Evolutionary conservation across 2,329 filamentous ascomycete species (phyloP).

Genomic region (Mollisiaceae sp.): DNA sequence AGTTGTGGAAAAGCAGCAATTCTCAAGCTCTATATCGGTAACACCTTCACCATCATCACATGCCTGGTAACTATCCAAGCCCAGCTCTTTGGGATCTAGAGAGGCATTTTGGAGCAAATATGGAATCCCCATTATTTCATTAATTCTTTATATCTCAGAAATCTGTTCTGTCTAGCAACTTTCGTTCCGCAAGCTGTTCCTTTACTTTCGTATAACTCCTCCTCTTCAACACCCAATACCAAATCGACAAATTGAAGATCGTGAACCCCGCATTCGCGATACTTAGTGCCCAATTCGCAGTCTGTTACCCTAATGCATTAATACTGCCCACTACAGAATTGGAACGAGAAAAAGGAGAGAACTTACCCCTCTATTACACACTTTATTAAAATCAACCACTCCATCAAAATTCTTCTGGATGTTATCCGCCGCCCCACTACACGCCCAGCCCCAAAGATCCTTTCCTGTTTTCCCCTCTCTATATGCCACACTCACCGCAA

Average conservation of each 20-base stretch:
- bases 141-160: neutral
- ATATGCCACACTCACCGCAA: slow-evolving; percentile 29
- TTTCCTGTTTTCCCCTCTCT: slow-evolving; percentile 30
- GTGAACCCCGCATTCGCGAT: slow-evolving; percentile 10
- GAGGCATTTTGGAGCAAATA: too few species aligned
- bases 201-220: slow-evolving; percentile 3
- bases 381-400: slow-evolving; percentile 30
- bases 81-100: too few species aligned
- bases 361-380: slow-evolving; percentile 31
- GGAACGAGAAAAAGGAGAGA: neutral
- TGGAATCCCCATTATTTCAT: too few species aligned
- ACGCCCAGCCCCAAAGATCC: slow-evolving; percentile 36
- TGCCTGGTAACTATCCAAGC: too few species aligned
- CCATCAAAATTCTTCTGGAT: slow-evolving; percentile 32
- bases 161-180: slow-evolving; percentile 1
- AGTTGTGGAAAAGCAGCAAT: too few species aligned
- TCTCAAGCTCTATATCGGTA: too few species aligned
- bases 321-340: neutral
- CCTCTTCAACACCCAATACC: slow-evolving; percentile 6
- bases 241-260: slow-evolving; percentile 5
- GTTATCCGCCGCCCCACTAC: slow-evolving; percentile 25
- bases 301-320: neutral
- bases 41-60: too few species aligned
- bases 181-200: neutral
- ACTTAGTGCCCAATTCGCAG: slow-evolving; percentile 4